phyloP scores from a whole-genome alignment of 495 filamentous ascomycete species.

The Aspergillus carlsbadensis region DNA sequence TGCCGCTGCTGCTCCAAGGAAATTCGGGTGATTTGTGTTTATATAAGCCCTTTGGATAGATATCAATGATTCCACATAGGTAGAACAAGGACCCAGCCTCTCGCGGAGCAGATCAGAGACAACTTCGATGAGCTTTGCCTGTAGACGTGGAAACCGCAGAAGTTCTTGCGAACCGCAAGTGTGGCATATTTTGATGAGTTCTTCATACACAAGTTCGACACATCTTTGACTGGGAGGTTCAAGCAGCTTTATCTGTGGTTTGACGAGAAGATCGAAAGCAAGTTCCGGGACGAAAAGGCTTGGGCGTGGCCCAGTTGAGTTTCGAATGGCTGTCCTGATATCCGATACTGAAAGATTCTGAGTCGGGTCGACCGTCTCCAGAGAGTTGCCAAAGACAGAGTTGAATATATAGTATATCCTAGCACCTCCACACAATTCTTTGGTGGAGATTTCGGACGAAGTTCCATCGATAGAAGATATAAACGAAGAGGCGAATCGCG shows the following conservation, averaged over 20 bases:
- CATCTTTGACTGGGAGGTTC: constrained; percentile 96
- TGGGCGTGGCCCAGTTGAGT: constrained; percentile 93
- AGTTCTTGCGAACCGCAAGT: constrained; percentile 96
- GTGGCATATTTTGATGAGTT: constrained; percentile 98
- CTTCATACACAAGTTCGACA: constrained; percentile 97
- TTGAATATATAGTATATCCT: constrained; percentile 99
- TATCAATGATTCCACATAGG: constrained; percentile 93
- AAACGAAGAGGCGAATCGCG: constrained; percentile 94
- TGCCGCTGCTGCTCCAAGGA: constrained; percentile 93
- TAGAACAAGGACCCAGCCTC: constrained; percentile 80
- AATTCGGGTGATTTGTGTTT: constrained; percentile 99
- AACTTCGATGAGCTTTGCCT: constrained; percentile 96
- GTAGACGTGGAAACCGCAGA: constrained; percentile 84
- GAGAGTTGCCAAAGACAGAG: constrained; percentile 94
- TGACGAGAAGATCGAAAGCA: constrained; percentile 95
- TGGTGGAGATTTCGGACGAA: constrained; percentile 96
- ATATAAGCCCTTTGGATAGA: constrained; percentile 98
- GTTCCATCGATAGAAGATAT: constrained; percentile 99
- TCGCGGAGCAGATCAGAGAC: constrained; percentile 96
- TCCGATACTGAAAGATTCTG: constrained; percentile 93
- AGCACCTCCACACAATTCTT: constrained; percentile 94
- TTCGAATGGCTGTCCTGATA: constrained; percentile 96
- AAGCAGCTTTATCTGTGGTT: constrained; percentile 96
- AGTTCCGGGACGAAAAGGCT: constrained; percentile 97
- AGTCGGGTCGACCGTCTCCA: constrained; percentile 94